Evolutionary conservation across 169 alveolate species (phyloP).

Genomic region (Hepatocystis sp.): DNA sequence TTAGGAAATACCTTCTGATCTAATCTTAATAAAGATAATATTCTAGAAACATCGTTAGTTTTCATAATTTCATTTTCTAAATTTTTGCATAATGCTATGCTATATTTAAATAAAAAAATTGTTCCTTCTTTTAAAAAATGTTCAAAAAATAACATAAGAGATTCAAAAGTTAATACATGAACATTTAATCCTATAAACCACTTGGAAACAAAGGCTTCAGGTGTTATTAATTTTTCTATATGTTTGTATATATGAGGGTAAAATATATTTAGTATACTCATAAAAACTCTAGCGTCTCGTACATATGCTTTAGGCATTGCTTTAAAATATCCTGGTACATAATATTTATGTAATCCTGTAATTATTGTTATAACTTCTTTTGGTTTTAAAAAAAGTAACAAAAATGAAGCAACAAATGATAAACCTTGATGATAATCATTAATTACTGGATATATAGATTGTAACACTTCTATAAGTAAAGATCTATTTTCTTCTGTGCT

Average conservation of each 20-base stretch:
- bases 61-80: slow-evolving; percentile 77
- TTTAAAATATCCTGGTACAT: slow-evolving; percentile 84
- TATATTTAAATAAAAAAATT: slow-evolving; percentile 80
- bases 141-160: slow-evolving; percentile 78
- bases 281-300: slow-evolving; percentile 83
- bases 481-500: slow-evolving; percentile 76
- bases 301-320: slow-evolving; percentile 84
- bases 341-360: slow-evolving; percentile 76
- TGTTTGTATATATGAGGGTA: slow-evolving; percentile 77
- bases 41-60: slow-evolving; percentile 79
- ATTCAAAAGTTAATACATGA: slow-evolving; percentile 82
- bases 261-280: slow-evolving; percentile 79
- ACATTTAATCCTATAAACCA: slow-evolving; percentile 87
- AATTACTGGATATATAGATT: slow-evolving; percentile 76
- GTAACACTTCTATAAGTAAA: slow-evolving; percentile 68
- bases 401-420: slow-evolving; percentile 83
- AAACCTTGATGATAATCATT: slow-evolving; percentile 89
- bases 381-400: slow-evolving; percentile 79
- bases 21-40: slow-evolving; percentile 79
- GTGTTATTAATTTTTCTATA: slow-evolving; percentile 80
- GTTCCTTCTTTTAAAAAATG: slow-evolving; percentile 79
- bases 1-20: slow-evolving; percentile 80
- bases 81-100: slow-evolving; percentile 79
- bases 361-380: slow-evolving; percentile 79
- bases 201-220: slow-evolving; percentile 87